Percentiles rank a stretch among this genome's conserved stretches.
Evolutionary conservation across 2,329 filamentous ascomycete genomes (phyloP).

Genomic region (Ceratocystis harringtonii): DNA sequence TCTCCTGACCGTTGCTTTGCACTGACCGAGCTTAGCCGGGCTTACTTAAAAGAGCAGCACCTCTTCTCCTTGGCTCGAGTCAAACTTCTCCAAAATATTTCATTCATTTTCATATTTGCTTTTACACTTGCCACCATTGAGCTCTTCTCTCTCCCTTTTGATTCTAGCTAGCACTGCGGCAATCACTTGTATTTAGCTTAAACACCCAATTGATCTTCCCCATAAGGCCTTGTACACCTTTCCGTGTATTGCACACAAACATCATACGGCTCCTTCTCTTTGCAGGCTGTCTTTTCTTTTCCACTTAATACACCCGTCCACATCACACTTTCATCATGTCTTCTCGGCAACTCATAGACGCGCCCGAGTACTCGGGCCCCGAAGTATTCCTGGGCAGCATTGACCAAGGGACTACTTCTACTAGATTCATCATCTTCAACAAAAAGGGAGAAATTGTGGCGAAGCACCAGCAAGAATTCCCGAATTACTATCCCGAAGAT

Average conservation of each 20-base stretch:
- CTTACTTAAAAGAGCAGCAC: constrained; percentile 4
- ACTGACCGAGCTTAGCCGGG: not conserved
- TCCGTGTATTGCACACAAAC: not conserved
- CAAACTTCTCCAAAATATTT: not conserved
- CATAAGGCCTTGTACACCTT: not conserved
- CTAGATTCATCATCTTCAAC: constrained; percentile 83
- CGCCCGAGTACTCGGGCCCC: not conserved
- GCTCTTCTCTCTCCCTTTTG: not conserved
- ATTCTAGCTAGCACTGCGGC: not conserved
- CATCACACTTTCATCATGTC: not conserved
- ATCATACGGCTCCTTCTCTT: not conserved
- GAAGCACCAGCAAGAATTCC: constrained; percentile 74
- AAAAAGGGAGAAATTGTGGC: constrained; percentile 61
- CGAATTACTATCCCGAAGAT: constrained; percentile 68
- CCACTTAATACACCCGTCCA: not conserved
- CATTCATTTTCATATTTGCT: not conserved
- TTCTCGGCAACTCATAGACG: constrained; percentile 1
- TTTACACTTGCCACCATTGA: not conserved
- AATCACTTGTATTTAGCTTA: not conserved
- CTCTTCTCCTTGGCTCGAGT: not conserved
- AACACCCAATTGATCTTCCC: not conserved
- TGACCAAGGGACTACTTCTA: constrained; percentile 81
- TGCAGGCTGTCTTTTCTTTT: not conserved
- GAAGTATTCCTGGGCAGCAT: constrained; percentile 61
- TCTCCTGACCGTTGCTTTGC: not conserved